A percentile compares a stretch with the other conserved stretches of the same genome.
phyloP scores from a whole-genome alignment of 345 rosid genomes.

The Melaleuca alternifolia region DNA sequence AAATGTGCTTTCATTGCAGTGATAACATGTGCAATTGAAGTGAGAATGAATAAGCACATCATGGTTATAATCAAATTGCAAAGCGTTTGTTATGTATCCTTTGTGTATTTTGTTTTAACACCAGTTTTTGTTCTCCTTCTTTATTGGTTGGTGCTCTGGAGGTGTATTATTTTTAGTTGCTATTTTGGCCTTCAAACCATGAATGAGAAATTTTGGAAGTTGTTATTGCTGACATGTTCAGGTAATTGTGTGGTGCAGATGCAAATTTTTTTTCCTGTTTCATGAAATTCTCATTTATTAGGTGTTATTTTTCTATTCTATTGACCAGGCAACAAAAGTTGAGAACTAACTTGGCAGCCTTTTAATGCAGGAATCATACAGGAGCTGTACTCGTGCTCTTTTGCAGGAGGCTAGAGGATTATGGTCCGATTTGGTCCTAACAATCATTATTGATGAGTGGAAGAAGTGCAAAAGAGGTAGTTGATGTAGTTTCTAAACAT shows the following conservation, averaged over 20 bases:
- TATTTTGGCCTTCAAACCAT: neutral
- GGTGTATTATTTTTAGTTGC: neutral
- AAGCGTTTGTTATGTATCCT: neutral
- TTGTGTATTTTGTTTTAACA: neutral
- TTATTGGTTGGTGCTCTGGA: neutral
- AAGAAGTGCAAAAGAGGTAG: conserved; percentile 91
- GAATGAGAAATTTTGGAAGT: neutral
- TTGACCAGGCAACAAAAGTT: neutral
- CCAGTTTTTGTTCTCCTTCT: neutral
- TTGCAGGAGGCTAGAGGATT: conserved; percentile 53
- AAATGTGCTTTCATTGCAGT: neutral
- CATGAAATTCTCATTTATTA: neutral
- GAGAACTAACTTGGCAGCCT: neutral
- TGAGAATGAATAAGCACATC: neutral
- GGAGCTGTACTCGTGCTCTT: conserved; percentile 39
- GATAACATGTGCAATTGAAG: neutral
- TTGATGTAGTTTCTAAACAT: neutral
- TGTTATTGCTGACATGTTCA: neutral
- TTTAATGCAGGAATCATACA: conserved; percentile 53
- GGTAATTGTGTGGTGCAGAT: neutral
- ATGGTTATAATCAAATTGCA: neutral
- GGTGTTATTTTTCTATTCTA: neutral
- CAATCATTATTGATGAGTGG: conserved; percentile 81
- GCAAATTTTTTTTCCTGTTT: neutral
- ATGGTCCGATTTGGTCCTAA: conserved; percentile 80